Conservation (phyloP, 768 basidiomycete species). For the Daedaleopsis nitida region DNA sequence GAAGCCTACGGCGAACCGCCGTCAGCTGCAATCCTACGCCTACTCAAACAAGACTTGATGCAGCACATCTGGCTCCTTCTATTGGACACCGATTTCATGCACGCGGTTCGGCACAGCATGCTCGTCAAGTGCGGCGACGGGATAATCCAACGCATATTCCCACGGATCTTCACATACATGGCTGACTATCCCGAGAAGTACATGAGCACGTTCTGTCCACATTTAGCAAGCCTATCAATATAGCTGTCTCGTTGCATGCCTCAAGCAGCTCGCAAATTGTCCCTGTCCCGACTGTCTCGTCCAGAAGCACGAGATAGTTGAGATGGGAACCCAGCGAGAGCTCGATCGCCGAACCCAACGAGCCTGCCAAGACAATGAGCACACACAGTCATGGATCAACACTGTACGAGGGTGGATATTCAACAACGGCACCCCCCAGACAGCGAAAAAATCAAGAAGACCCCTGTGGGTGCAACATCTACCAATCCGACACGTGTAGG, state of each 20-base stretch:
- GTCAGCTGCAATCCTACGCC: slow-evolving; percentile 26
- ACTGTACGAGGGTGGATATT: neutral
- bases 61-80: slow-evolving; percentile 28
- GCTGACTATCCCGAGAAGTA: slow-evolving; percentile 39
- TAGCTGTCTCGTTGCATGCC: slow-evolving; percentile 28
- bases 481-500: neutral
- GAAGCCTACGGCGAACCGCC: slow-evolving; percentile 15
- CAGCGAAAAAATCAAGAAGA: neutral
- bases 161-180: slow-evolving; percentile 27
- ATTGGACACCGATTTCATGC: slow-evolving; percentile 25
- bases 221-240: too few species aligned
- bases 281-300: slow-evolving; percentile 1
- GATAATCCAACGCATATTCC: slow-evolving; percentile 23
- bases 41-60: slow-evolving; percentile 35
- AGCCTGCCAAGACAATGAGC: neutral
- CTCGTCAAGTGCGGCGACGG: slow-evolving; percentile 30
- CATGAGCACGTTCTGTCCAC: slow-evolving; percentile 12
- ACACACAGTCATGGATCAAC: neutral
- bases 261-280: slow-evolving; percentile 13
- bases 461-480: neutral
- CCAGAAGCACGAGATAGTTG: neutral
- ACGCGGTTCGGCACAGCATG: slow-evolving; percentile 26
- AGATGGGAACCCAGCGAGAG: neutral
- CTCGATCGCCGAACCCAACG: neutral
- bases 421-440: neutral